phyloP scores from a whole-genome alignment of 805 yeast genomes.

The Zygosaccharomyces gambellarensis region DNA sequence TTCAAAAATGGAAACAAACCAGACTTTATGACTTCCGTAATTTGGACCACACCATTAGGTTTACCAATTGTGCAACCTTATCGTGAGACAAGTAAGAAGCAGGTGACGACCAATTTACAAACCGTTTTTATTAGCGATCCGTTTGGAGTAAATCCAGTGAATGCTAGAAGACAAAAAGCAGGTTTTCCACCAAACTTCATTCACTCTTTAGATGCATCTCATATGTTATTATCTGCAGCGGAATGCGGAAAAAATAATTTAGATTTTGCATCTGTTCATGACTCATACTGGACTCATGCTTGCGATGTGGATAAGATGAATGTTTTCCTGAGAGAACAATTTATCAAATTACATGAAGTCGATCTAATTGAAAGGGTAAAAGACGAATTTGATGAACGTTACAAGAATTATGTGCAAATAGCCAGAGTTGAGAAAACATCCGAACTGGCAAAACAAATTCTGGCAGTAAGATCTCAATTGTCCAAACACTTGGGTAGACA shows the following conservation, averaged over 20 bases:
- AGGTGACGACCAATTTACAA: slow-evolving; percentile 78
- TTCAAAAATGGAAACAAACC: slow-evolving; percentile 45
- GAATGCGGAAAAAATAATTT: slow-evolving; percentile 63
- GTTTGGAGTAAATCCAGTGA: slow-evolving; percentile 74
- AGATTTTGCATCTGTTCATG: slow-evolving; percentile 92
- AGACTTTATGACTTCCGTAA: slow-evolving; percentile 76
- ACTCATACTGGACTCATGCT: slow-evolving; percentile 98
- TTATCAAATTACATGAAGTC: slow-evolving; percentile 69
- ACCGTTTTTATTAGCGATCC: slow-evolving; percentile 87
- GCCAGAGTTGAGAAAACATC: slow-evolving; percentile 49
- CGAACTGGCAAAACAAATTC: slow-evolving; percentile 47
- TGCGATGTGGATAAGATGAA: slow-evolving; percentile 73
- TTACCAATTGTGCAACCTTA: slow-evolving; percentile 97
- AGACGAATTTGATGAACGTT: slow-evolving; percentile 77
- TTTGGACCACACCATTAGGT: slow-evolving; percentile 97
- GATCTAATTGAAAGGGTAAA: slow-evolving; percentile 67
- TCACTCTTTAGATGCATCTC: slow-evolving; percentile 94
- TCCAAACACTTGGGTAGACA: slow-evolving; percentile 48
- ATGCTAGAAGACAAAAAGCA: slow-evolving; percentile 80
- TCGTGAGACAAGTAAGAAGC: slow-evolving; percentile 59
- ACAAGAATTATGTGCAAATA: slow-evolving; percentile 62
- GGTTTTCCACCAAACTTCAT: slow-evolving; percentile 96
- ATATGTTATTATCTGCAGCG: slow-evolving; percentile 85
- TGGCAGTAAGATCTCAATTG: slow-evolving; percentile 45
- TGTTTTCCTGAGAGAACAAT: slow-evolving; percentile 63